phyloP scores from a whole-genome alignment of 2,329 filamentous ascomycete species.

The Sporothrix brunneoviolacea region DNA sequence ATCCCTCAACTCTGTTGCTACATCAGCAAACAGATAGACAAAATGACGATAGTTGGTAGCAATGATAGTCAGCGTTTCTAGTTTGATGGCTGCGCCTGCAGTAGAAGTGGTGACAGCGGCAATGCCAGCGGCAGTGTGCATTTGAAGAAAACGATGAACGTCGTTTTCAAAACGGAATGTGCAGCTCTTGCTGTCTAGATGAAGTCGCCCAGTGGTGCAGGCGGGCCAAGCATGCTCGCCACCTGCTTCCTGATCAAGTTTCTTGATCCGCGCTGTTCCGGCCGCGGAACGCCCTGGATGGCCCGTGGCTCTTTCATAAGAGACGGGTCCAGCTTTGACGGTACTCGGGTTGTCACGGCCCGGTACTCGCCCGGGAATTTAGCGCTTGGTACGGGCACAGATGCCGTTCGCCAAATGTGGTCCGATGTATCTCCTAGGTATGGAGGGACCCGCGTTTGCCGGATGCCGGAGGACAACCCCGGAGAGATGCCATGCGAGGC shows the following conservation, averaged over 20 bases:
- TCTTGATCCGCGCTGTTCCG: constrained; percentile 44
- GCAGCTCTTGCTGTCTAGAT: background rate
- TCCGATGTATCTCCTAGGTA: constrained; percentile 69
- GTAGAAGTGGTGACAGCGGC: too few relatives aligned
- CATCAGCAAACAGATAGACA: too few relatives aligned
- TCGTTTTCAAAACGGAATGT: too few relatives aligned
- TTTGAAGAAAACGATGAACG: background rate
- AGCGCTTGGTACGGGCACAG: constrained; percentile 52
- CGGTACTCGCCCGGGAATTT: constrained; percentile 59
- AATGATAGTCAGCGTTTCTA: too few relatives aligned
- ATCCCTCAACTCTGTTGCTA: too few relatives aligned
- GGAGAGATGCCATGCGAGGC: constrained; percentile 46
- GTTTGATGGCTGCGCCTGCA: too few relatives aligned
- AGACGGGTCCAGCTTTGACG: constrained; percentile 74
- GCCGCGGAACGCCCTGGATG: constrained; percentile 77
- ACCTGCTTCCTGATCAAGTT: constrained; percentile 53
- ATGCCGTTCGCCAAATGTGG: constrained; percentile 70
- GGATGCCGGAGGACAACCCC: constrained; percentile 27
- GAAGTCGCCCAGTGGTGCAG: constrained; percentile 11
- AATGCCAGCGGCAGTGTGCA: too few relatives aligned
- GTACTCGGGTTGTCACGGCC: constrained; percentile 57
- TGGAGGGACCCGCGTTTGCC: constrained; percentile 37
- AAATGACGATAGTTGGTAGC: too few relatives aligned
- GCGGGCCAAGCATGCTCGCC: constrained; percentile 28
- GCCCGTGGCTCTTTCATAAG: constrained; percentile 89